Conservation (phyloP, 495 filamentous ascomycete species). For the Penicillium herquei region DNA sequence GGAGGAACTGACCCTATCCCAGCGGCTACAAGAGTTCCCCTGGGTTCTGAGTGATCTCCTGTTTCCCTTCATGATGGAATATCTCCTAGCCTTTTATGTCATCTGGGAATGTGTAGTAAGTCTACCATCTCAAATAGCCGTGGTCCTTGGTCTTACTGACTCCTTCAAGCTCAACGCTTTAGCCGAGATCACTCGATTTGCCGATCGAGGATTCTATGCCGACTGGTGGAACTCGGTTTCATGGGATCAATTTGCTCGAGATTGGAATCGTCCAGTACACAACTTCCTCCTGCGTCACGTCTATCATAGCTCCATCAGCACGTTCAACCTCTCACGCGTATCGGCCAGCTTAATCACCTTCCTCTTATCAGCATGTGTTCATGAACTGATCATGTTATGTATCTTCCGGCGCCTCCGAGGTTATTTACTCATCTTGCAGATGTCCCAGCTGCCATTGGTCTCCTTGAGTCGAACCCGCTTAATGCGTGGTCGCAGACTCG, state of each 20-base stretch:
- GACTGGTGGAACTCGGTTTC: constrained; percentile 64
- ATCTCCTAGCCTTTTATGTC: constrained; percentile 60
- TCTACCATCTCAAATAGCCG: background rate
- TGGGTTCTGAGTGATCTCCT: constrained; percentile 67
- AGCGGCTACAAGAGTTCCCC: constrained; percentile 64
- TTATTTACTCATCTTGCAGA: constrained; percentile 67
- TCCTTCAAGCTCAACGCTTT: constrained; percentile 59
- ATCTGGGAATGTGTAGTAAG: constrained; percentile 72
- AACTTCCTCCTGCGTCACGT: constrained; percentile 72
- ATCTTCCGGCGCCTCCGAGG: constrained; percentile 75
- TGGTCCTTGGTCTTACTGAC: background rate
- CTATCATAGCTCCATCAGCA: constrained; percentile 70
- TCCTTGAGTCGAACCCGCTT: constrained; percentile 59
- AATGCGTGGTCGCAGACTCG: constrained; percentile 53
- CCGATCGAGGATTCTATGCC: constrained; percentile 75
- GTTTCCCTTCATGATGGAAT: constrained; percentile 75
- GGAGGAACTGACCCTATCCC: constrained; percentile 52
- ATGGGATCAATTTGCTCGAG: constrained; percentile 61
- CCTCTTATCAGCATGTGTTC: constrained; percentile 64
- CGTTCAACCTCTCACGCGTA: constrained; percentile 62
- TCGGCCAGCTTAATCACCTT: constrained; percentile 76
- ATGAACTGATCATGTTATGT: constrained; percentile 75
- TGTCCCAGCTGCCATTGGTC: constrained; percentile 56
- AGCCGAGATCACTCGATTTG: constrained; percentile 69
- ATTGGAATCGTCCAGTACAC: constrained; percentile 74